Conservation (phyloP, 768 basidiomycete genomes). For the Boletales sp. region DNA sequence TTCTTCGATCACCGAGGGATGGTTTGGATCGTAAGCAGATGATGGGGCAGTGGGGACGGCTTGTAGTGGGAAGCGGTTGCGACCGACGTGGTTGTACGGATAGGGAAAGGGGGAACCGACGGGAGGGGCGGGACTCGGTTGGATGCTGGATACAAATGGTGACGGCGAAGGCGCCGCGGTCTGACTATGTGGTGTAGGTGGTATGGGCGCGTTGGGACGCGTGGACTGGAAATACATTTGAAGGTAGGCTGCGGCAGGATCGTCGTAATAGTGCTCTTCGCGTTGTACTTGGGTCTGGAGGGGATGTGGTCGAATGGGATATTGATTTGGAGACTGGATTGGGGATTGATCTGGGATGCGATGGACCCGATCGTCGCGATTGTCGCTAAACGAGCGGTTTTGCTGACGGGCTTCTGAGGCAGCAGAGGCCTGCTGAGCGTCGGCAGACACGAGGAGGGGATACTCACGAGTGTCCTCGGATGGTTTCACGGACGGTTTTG, state of each 20-base stretch:
- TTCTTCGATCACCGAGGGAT: slow-evolving; percentile 54
- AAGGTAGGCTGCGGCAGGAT: slow-evolving; percentile 56
- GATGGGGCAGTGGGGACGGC: slow-evolving; percentile 40
- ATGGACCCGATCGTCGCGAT: slow-evolving; percentile 11
- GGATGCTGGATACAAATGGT: slow-evolving; percentile 53
- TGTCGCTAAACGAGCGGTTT: slow-evolving; percentile 16
- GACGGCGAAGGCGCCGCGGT: slow-evolving; percentile 73
- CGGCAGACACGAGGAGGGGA: slow-evolving; percentile 3
- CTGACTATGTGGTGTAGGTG: slow-evolving; percentile 75
- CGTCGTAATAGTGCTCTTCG: slow-evolving; percentile 64
- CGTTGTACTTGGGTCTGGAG: slow-evolving; percentile 41
- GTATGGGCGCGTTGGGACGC: slow-evolving; percentile 73
- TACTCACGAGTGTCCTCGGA: slow-evolving; percentile 30
- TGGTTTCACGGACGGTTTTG: slow-evolving; percentile 33
- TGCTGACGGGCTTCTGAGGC: slow-evolving; percentile 22
- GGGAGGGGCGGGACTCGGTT: slow-evolving; percentile 51
- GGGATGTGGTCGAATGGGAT: slow-evolving; percentile 35
- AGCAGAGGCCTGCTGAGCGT: slow-evolving; percentile 15
- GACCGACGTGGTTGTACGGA: slow-evolving; percentile 70
- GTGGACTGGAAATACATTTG: slow-evolving; percentile 55
- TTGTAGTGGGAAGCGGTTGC: slow-evolving; percentile 39
- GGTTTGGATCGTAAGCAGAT: slow-evolving; percentile 39
- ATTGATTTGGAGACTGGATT: slow-evolving; percentile 11
- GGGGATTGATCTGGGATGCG: slow-evolving; percentile 16
- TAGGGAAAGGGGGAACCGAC: slow-evolving; percentile 78